These are phyloP conservation scores for Sonneratia caseolaris DNA, from an alignment of 345 rosid genomes.

Conservation along the genomic window DNA sequence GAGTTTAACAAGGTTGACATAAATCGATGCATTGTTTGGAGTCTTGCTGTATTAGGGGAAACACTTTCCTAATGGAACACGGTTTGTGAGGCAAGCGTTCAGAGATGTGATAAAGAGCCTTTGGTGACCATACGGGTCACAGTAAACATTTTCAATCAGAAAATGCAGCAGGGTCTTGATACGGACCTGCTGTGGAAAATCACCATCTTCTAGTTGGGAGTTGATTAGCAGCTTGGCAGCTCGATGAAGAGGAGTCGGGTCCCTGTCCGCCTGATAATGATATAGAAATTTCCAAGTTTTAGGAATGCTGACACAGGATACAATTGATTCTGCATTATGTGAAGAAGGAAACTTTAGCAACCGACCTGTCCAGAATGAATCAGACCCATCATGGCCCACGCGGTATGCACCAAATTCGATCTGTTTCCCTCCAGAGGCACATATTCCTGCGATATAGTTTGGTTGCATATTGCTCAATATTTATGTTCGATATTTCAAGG, in stretches of 20 bases:
- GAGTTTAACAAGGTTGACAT: not conserved
- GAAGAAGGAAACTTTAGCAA: not conserved
- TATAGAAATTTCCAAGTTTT: not conserved
- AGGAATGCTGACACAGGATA: not conserved
- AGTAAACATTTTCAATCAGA: not conserved
- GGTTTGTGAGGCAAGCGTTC: not conserved
- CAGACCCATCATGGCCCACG: constrained; percentile 40
- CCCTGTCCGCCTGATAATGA: constrained; percentile 36
- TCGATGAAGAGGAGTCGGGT: constrained; percentile 49
- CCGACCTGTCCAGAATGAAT: constrained; percentile 48
- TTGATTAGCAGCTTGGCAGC: constrained; percentile 63
- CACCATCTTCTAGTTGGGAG: constrained; percentile 54
- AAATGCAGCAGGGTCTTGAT: not conserved
- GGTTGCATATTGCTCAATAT: not conserved
- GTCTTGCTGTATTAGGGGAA: too few relatives aligned
- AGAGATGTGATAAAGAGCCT: not conserved
- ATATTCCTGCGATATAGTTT: constrained; percentile 17
- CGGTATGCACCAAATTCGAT: constrained; percentile 45
- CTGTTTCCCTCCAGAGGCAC: constrained; percentile 29
- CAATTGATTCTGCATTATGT: not conserved
- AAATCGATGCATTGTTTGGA: too few relatives aligned
- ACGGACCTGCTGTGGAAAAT: constrained; percentile 56
- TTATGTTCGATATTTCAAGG: not conserved
- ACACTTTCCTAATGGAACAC: not conserved
- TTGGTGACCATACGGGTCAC: not conserved